A percentile compares a stretch with the other conserved stretches of the same genome.
These are phyloP conservation scores for Euphorbia corollata DNA, from an alignment of 441 rosid species.

Conservation along the genomic window DNA sequence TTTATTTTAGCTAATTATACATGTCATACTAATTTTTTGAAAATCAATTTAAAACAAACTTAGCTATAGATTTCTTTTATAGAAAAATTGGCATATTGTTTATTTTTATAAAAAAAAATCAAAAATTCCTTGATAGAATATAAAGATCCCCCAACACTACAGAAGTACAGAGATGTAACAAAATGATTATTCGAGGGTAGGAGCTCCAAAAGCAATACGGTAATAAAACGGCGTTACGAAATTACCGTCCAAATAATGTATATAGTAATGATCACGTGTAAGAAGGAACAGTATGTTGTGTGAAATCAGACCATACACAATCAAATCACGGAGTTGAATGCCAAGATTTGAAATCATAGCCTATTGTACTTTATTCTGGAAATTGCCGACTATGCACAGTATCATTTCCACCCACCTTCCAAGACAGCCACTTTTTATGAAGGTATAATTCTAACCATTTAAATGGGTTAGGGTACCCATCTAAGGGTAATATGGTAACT, in stretches of 20 bases:
- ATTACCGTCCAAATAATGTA: not conserved
- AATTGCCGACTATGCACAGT: conserved; percentile 22
- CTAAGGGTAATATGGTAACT: not conserved
- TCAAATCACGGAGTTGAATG: not conserved
- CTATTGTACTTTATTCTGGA: conserved; percentile 16
- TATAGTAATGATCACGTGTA: conserved; percentile 30
- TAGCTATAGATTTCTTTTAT: too few species aligned
- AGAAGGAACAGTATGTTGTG: not conserved
- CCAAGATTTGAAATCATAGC: conserved; percentile 9
- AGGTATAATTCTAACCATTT: conserved; percentile 7
- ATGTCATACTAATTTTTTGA: too few species aligned
- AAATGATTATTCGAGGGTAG: not conserved
- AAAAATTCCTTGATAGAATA: too few species aligned
- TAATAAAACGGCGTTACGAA: conserved; percentile 21
- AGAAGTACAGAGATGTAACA: too few species aligned
- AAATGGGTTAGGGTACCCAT: not conserved
- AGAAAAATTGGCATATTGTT: too few species aligned
- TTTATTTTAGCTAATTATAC: too few species aligned
- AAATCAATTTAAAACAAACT: too few species aligned
- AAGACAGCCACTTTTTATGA: too few species aligned
- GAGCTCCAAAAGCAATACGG: not conserved
- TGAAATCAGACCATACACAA: conserved; percentile 26
- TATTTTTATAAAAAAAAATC: too few species aligned
- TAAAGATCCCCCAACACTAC: too few species aligned
- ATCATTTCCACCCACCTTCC: not conserved